Base-by-base conservation (phyloP, 1,284 basidiomycete genomes). In the Tylopilus sp. region DNA sequence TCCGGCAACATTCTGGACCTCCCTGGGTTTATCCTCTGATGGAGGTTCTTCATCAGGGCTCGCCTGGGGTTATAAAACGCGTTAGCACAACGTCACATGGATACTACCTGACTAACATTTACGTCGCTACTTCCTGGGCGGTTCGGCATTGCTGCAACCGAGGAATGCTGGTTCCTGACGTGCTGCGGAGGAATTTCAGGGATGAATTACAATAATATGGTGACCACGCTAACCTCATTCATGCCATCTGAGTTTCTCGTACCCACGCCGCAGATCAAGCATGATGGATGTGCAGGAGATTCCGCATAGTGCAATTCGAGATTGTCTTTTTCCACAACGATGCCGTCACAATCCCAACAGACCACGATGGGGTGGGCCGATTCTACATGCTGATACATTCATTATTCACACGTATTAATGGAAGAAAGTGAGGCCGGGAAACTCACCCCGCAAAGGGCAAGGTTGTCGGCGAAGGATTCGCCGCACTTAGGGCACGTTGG, bases 291-390 rank as follows among this genome's bases (percentile, higher is more conserved):
- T n/a, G 60, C 61, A 10, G 65, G 29, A n/a, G 71, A 77, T 6
- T 75, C 76, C 22, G 71, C 47, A 19, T 77, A 77, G 57, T 76
- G 74, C 39, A 54, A 56, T 12, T 68, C 72, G 36, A 76, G 69
- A 60, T 32, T 58, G 24, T 51, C 58, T 19, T 38, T 68, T 9
- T 77, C 77, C 13, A 79, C 57, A 12, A 76, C 69, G 4, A 67
- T 56, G 7, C 74, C 77, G 49, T 66, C 74, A 47, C 74, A 76
- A 32, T 79, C 74, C 74, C 74, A 76, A 59, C 74, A 76, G 51
- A 75, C 74, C 18, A 79, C 67, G 22, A 64, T 67, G 2, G 74
- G 70, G 49, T 77, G 74, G 47, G 66, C 68, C 2, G 59, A 62
- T n/a, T 68, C 69, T 33, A 72, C 58, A 8, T 76, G 74, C 74